Evolutionary conservation across 1,284 basidiomycete genomes (phyloP), one percentile per base, ranked within the genome.

Genomic region (Caloboletus inedulis): DNA sequence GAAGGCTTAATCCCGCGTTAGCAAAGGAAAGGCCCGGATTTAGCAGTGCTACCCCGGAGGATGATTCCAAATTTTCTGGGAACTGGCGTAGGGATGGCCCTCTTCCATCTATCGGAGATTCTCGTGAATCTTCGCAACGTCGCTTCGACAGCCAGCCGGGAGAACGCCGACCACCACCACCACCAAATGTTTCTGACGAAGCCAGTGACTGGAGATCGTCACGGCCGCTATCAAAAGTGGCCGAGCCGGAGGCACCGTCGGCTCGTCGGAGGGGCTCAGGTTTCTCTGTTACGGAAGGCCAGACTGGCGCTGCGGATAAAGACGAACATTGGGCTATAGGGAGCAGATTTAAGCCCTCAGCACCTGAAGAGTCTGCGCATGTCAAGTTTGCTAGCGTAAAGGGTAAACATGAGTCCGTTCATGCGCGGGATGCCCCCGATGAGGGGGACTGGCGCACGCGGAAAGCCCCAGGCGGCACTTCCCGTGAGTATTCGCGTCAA

Each of bases 51-150:
- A 65, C 70, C 16, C 66, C 70, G 31, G 82, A 81, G 41, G 89
- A 91, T 14, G 86, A 85, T 55, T 70, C 83, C 21, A 90, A 90
- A 68, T 89, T 90, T 59, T 82, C 85, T 43, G 80, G 74, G 21
- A 85, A 84, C 55, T 98, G 94, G 94, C 81, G 94, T 51, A 85
- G 94, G 53, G 85, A 92, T 10, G 91, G 89, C 1, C 95, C 94
- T 42, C 81, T 95, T 19, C 86, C 89, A n/a, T 78, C 86, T 60
- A 62, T 75, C 2, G 72, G 72, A 18, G 70, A 74, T 29, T 72
- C 77, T 43, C 79, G 81, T 18, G 86, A 87, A 52, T 69, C 77
- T 14, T 77, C 83, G 16, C 81, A 82, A 36, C 80, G 86, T 52
- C 81, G 82, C 43, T 80, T 79, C 57, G 88, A 90, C 18, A 79